Conservation (phyloP, 306 rosid species). For the Quercus variabilis region DNA sequence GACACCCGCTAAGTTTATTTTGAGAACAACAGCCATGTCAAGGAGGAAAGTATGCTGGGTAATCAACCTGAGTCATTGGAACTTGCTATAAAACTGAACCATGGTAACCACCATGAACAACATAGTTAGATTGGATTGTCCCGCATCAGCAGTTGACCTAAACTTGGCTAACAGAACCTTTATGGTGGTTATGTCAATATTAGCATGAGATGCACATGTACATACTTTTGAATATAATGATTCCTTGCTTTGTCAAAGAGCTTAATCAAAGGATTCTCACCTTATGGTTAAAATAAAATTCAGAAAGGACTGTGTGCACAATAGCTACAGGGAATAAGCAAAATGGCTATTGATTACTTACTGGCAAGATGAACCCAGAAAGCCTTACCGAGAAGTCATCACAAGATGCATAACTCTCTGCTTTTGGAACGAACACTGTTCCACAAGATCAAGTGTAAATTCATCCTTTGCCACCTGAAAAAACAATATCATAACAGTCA, state of each 20-base stretch:
- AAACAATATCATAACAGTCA: not conserved
- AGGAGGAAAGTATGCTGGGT: not conserved
- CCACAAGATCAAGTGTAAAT: conserved; percentile 96
- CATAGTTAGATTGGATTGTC: not conserved
- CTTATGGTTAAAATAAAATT: not conserved
- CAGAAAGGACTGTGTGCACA: not conserved
- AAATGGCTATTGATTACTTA: not conserved
- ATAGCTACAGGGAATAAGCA: not conserved
- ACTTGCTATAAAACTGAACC: not conserved
- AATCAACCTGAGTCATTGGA: not conserved
- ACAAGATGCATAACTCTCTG: conserved; percentile 93
- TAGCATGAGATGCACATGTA: not conserved
- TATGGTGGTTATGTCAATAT: not conserved
- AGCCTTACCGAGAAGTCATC: conserved; percentile 84
- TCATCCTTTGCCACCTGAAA: conserved; percentile 81
- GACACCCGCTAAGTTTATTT: too few relatives aligned
- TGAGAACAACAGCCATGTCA: not conserved
- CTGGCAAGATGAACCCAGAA: not conserved
- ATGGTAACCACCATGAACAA: not conserved
- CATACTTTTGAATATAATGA: not conserved
- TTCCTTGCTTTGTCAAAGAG: not conserved
- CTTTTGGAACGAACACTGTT: conserved; percentile 95
- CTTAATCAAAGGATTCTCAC: not conserved
- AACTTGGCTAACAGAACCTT: not conserved
- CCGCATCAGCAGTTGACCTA: not conserved